Evolutionary conservation across 2,329 filamentous ascomycete species (phyloP).

Genomic region (Camillea tinctor): DNA sequence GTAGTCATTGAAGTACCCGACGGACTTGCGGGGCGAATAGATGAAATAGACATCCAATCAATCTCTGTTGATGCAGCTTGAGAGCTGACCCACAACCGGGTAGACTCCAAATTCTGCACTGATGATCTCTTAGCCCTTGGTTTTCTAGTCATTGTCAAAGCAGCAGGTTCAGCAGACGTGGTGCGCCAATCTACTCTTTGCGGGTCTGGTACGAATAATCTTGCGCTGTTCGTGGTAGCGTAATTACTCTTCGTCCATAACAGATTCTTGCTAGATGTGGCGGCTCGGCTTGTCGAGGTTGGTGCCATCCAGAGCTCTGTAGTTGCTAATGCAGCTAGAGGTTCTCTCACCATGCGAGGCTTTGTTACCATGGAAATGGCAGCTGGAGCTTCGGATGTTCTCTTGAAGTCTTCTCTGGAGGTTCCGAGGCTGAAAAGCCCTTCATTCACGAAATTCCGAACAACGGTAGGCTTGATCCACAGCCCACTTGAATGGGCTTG

Average conservation of each 20-base stretch:
- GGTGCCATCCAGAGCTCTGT: constrained; percentile 19
- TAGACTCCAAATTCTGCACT: constrained; percentile 25
- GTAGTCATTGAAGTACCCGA: constrained; percentile 22
- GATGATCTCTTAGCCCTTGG: constrained; percentile 28
- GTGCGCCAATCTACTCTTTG: constrained; percentile 32
- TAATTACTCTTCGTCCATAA: constrained; percentile 18
- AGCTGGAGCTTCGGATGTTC: constrained; percentile 32
- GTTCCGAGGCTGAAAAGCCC: constrained; percentile 27
- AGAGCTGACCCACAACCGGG: constrained; percentile 21
- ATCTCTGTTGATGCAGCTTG: constrained; percentile 16
- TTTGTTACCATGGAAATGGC: constrained; percentile 32
- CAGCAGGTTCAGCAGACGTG: constrained; percentile 33
- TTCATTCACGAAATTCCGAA: constrained; percentile 3
- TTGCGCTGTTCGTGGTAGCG: constrained; percentile 2
- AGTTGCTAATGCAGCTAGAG: constrained; percentile 14
- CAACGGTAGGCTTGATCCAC: constrained; percentile 17
- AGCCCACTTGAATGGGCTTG: constrained; percentile 2
- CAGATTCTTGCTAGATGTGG: constrained; percentile 1
- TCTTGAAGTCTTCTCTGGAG: constrained; percentile 26
- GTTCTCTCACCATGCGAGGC: constrained; percentile 12
- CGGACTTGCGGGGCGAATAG: constrained; percentile 20
- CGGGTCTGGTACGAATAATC: constrained; percentile 34
- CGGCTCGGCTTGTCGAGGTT: neutral
- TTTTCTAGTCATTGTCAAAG: constrained; percentile 35
- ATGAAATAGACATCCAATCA: constrained; percentile 31